Evolutionary conservation across 129 eudicot species (phyloP).

Genomic region (Gnaphalium uliginosum): DNA sequence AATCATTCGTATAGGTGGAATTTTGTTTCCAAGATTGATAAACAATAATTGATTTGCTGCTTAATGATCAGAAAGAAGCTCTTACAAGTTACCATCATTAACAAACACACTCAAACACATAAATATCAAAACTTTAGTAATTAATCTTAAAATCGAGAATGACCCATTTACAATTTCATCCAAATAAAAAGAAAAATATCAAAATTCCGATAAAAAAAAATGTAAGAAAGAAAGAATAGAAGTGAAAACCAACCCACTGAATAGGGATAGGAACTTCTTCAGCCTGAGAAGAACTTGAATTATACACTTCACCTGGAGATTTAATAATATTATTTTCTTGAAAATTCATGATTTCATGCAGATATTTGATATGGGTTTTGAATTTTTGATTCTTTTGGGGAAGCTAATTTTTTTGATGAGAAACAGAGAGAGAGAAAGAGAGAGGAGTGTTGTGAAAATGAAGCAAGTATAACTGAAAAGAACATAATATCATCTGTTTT

Average conservation of each 20-base stretch:
- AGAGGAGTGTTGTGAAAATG: constrained; percentile 17
- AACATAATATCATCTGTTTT: constrained; percentile 3
- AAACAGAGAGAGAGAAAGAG: neutral
- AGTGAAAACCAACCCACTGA: constrained; percentile 29
- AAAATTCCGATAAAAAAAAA: neutral
- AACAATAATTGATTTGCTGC: too few species aligned
- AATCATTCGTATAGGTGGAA: neutral
- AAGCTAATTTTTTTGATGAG: constrained; percentile 8
- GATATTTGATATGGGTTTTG: constrained; percentile 23
- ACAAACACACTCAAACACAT: constrained; percentile 16
- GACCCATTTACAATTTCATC: constrained; percentile 2
- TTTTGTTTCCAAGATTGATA: neutral
- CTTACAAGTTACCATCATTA: constrained; percentile 20
- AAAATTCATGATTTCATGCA: constrained; percentile 35
- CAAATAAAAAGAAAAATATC: neutral
- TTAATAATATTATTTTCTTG: constrained; percentile 22
- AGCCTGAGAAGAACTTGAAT: constrained; percentile 36
- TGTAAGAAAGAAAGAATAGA: neutral
- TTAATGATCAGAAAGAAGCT: constrained; percentile 10
- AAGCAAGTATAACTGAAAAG: constrained; percentile 22
- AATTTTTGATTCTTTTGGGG: constrained; percentile 22
- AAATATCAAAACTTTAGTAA: constrained; percentile 14
- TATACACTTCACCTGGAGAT: constrained; percentile 11
- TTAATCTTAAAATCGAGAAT: neutral
- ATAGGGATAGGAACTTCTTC: constrained; percentile 15